phyloP scores from a whole-genome alignment of 257 asterid species.

The Penstemon davidsonii region DNA sequence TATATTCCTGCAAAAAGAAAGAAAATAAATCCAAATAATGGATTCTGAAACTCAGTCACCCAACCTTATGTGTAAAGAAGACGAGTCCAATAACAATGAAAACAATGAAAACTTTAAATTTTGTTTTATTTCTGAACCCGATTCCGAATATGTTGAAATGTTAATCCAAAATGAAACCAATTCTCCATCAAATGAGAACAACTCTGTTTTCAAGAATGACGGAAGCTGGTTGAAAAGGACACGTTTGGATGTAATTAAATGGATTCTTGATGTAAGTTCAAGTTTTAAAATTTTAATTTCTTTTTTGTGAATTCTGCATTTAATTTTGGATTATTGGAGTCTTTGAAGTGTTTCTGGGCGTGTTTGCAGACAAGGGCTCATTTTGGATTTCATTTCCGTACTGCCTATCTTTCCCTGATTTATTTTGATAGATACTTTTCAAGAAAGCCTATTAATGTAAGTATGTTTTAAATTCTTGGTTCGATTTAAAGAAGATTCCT shows the following conservation, averaged over 20 bases:
- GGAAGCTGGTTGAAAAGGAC: conserved; percentile 41
- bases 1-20: neutral
- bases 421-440: conserved; percentile 52
- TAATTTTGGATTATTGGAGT: neutral
- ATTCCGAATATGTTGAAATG: conserved; percentile 40
- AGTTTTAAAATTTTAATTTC: neutral
- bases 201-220: conserved; percentile 16
- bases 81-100: conserved; percentile 26
- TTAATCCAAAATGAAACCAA: conserved; percentile 39
- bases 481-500: neutral
- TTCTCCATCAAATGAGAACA: conserved; percentile 8
- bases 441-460: conserved; percentile 47
- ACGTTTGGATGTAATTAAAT: conserved; percentile 41
- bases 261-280: conserved; percentile 52
- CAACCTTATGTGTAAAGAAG: conserved; percentile 46
- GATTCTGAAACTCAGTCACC: conserved; percentile 29
- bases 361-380: conserved; percentile 39
- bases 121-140: conserved; percentile 19
- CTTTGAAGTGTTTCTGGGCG: neutral
- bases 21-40: conserved; percentile 16
- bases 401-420: conserved; percentile 49
- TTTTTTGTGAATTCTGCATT: neutral
- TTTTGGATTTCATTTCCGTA: conserved; percentile 49
- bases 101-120: conserved; percentile 24
- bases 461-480: conserved; percentile 2